These are phyloP conservation scores for Pogostemon cablin DNA, from an alignment of 257 asterid species.

Conservation along the genomic window DNA sequence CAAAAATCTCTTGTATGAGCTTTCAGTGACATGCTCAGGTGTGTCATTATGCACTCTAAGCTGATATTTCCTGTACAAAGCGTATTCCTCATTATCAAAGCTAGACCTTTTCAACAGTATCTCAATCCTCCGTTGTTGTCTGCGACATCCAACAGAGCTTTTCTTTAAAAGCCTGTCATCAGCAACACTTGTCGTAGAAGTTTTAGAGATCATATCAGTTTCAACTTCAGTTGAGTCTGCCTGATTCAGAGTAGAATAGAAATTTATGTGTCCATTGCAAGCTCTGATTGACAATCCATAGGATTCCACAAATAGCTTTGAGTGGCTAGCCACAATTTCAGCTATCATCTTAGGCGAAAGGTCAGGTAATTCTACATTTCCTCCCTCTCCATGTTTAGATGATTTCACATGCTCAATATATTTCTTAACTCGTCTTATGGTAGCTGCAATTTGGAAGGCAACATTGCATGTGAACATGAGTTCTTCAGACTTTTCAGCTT, in stretches of 20 bases:
- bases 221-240: constrained; percentile 33
- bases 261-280: constrained; percentile 91
- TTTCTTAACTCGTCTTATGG: constrained; percentile 54
- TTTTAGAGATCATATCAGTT: constrained; percentile 30
- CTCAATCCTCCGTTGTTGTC: constrained; percentile 59
- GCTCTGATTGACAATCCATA: constrained; percentile 67
- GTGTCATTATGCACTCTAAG: constrained; percentile 84
- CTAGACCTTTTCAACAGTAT: constrained; percentile 66
- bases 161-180: constrained; percentile 37
- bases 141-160: constrained; percentile 28
- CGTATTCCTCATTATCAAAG: constrained; percentile 86
- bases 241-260: constrained; percentile 51
- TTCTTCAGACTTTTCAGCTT: constrained; percentile 68
- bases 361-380: constrained; percentile 33
- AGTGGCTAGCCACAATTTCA: constrained; percentile 53
- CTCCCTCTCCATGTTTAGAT: constrained; percentile 15
- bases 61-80: constrained; percentile 86
- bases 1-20: constrained; percentile 80
- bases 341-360: constrained; percentile 71
- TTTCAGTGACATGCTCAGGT: constrained; percentile 74
- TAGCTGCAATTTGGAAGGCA: constrained; percentile 85
- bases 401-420: constrained; percentile 38
- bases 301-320: constrained; percentile 48
- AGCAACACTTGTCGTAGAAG: constrained; percentile 32
- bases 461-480: constrained; percentile 71